phyloP scores from a whole-genome alignment of 116 monocot genomes.

The Cymodocea nodosa region DNA sequence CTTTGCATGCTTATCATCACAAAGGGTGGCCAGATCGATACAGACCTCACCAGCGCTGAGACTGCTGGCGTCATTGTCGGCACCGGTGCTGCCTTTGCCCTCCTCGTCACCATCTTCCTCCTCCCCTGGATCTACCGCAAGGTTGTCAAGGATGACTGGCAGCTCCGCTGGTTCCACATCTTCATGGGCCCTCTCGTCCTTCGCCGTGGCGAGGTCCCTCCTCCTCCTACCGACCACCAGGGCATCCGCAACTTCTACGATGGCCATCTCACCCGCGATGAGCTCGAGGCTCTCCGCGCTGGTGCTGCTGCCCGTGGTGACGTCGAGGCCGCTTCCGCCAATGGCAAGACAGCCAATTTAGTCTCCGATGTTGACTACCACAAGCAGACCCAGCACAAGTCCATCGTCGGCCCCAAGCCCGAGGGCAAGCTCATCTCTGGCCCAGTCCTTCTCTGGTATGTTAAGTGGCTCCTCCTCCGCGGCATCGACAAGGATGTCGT shows the following conservation, averaged over 20 bases:
- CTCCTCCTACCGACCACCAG: not conserved
- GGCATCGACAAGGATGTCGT: not conserved
- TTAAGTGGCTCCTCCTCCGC: no score
- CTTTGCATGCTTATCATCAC: no score
- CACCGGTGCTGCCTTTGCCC: not conserved
- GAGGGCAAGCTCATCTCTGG: no score
- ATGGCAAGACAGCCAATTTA: not conserved
- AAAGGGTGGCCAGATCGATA: conserved; percentile 5
- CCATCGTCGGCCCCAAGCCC: conserved; percentile 1
- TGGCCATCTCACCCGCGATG: not conserved
- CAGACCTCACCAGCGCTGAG: not conserved
- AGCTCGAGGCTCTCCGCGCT: not conserved
- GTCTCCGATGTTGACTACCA: not conserved
- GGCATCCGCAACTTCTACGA: not conserved
- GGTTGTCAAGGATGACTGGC: no score
- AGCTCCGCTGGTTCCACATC: conserved; percentile 3
- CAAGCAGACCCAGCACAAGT: conserved; percentile 1
- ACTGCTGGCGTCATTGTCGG: not conserved
- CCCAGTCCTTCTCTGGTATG: no score
- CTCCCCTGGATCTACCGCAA: conserved; percentile 4
- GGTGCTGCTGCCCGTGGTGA: not conserved
- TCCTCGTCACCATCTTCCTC: not conserved
- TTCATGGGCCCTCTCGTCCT: not conserved
- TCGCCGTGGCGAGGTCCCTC: not conserved
- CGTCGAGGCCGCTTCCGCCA: no score